Base-by-base conservation (phyloP, 2,329 filamentous ascomycete species). In the Paracoccidioides brasiliensis region DNA sequence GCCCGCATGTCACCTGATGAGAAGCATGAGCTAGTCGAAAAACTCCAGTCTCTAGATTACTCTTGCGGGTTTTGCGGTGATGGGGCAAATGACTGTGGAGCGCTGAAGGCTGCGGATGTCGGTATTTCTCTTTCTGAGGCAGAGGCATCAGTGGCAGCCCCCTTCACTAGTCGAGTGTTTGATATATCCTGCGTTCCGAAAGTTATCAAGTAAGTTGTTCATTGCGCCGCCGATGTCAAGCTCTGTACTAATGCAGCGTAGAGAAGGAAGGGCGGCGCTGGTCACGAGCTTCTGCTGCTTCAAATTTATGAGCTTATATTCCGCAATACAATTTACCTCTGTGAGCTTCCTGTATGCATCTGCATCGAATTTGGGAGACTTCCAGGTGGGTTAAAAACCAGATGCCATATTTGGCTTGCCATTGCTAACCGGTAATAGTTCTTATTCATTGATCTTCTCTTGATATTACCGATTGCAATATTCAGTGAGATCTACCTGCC, bases 261-360 rank as follows among this genome's bases (percentile, higher is more conserved):
- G 90, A 61, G 93, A 98, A 75, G 93, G 93, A 22, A 84, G 94
- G 59, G 91, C 91, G 22, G 88, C 94, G 38, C 79, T 98, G 38
- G 90, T 97, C n/a, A 98, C 93, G 10, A 95, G 90, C 71, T 98
- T 98, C 75, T 94, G 88, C 74, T 98, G 93, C 75, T 98, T 98
- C 80, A 98, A 97, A 75, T 98, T 95, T 73, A 98, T 98, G 94
- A 94, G 88, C 64, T 74, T 98, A 61, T 98, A 98, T 75, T 97
- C 90, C 2, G 91, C 93, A n/a, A 98, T 98, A 61, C 93, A 98
- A 70, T 98, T 98, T 75, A 95, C 89, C 6, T 89, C 88, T 0
- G 94, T 98, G 66, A 95, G 87, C 78, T 96, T 98, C 68, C 79
- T 98, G 14, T 98, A 98, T 70, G 88, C 90, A 5, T 90, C 84